A percentile compares a stretch with the other conserved stretches of the same genome.
Conservation (phyloP, 495 filamentous ascomycete species). For the Xylaria bambusicola region DNA sequence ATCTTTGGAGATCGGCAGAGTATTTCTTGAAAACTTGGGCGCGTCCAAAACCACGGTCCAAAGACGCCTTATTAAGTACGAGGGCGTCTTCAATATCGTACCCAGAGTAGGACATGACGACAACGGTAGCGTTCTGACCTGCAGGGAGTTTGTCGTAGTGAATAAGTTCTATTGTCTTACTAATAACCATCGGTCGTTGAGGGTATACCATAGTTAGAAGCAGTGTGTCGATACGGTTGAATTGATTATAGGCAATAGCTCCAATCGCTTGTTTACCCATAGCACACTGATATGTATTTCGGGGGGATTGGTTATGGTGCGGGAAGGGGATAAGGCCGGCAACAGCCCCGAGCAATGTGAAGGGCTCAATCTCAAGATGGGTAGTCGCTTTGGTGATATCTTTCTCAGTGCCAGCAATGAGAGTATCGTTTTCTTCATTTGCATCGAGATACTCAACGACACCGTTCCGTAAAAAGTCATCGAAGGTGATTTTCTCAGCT, state of each 20-base stretch:
- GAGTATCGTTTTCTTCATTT: constrained; percentile 96
- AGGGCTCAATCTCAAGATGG: constrained; percentile 96
- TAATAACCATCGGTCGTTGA: constrained; percentile 96
- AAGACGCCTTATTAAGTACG: constrained; percentile 92
- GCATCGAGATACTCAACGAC: constrained; percentile 96
- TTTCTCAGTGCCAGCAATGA: constrained; percentile 85
- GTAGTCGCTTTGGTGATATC: constrained; percentile 80
- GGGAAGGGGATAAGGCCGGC: constrained; percentile 97
- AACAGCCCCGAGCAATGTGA: constrained; percentile 96
- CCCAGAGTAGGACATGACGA: constrained; percentile 98
- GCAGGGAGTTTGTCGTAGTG: constrained; percentile 98
- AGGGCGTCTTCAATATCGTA: constrained; percentile 99
- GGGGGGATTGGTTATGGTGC: constrained; percentile 98
- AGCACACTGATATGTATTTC: constrained; percentile 99
- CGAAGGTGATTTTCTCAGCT: constrained; percentile 79
- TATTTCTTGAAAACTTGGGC: constrained; percentile 96
- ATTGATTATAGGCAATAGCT: constrained; percentile 95
- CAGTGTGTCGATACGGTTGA: constrained; percentile 90
- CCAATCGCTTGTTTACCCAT: constrained; percentile 99
- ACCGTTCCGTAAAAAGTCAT: constrained; percentile 86
- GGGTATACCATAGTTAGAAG: constrained; percentile 97
- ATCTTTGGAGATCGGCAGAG: constrained; percentile 72
- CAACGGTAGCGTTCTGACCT: constrained; percentile 94
- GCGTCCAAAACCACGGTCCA: constrained; percentile 90
- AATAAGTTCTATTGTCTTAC: constrained; percentile 91